A percentile compares a stretch with the other conserved stretches of the same genome.
Evolutionary conservation across 129 eudicot species (phyloP).

Genomic region (Artemisia argyi): DNA sequence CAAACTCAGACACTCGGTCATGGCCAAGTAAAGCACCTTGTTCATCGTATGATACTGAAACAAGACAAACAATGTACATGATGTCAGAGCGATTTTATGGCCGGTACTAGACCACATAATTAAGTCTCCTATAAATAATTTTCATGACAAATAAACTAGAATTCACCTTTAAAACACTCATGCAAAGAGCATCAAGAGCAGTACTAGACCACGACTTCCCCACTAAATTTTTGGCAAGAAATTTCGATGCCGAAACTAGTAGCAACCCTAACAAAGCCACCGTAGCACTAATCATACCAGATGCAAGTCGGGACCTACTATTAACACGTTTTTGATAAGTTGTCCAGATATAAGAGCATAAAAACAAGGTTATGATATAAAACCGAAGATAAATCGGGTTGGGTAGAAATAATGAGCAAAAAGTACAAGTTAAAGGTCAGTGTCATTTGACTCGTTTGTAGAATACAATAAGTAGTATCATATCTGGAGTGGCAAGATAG

Average conservation of each 20-base stretch:
- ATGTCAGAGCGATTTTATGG: slow-evolving; percentile 7
- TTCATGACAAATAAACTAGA: slow-evolving; percentile 1
- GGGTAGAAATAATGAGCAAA: too few species aligned
- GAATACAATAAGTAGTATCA: too few species aligned
- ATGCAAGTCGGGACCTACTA: not conserved
- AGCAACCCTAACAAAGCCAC: slow-evolving; percentile 53
- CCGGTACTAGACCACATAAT: not conserved
- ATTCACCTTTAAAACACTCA: slow-evolving; percentile 64
- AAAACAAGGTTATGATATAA: too few species aligned
- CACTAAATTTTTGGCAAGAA: slow-evolving; percentile 62
- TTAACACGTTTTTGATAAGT: too few species aligned
- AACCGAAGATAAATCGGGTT: too few species aligned
- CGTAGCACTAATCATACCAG: not conserved
- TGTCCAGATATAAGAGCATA: too few species aligned
- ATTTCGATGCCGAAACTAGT: slow-evolving; percentile 52
- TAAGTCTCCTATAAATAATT: not conserved
- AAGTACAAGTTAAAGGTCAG: too few species aligned
- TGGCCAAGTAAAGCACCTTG: slow-evolving; percentile 69
- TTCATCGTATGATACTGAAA: slow-evolving; percentile 83
- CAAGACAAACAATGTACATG: not conserved
- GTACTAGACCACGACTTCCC: not conserved
- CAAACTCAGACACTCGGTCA: slow-evolving; percentile 89
- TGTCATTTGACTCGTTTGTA: too few species aligned
- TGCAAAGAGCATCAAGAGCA: slow-evolving; percentile 41
- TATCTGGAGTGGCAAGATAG: too few species aligned